These are phyloP conservation scores for rapeseed (Brassica napus) DNA, from an alignment of 345 rosid genomes.

Conservation along the genomic window Da-Ae NC_063446.1:54956501-54957000, in stretches of 20 bases:
- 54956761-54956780: constrained; percentile 38
- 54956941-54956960: not conserved
- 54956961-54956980: not conserved
- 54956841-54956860: constrained; percentile 68
- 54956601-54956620: constrained; percentile 25
- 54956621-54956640: constrained; percentile 13
- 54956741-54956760: constrained; percentile 44
- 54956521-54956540: constrained; percentile 57
- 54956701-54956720: constrained; percentile 52
- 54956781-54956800: constrained; percentile 71
- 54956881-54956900: not conserved
- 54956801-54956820: constrained; percentile 90
- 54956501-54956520: constrained; percentile 34
- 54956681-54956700: constrained; percentile 44
- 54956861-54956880: constrained; percentile 59
- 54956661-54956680: constrained; percentile 60
- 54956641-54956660: constrained; percentile 24
- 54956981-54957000: not conserved
- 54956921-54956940: constrained; percentile 21
- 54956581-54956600: constrained; percentile 65
- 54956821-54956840: constrained; percentile 62
- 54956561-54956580: constrained; percentile 81
- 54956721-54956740: constrained; percentile 85
- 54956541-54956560: constrained; percentile 67
- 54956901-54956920: not conserved